A percentile compares a stretch with the other conserved stretches of the same genome.
Evolutionary conservation across 225 moss, liverwort and hornwort species (phyloP).

Genomic region (Thuidium tamariscinum): DNA sequence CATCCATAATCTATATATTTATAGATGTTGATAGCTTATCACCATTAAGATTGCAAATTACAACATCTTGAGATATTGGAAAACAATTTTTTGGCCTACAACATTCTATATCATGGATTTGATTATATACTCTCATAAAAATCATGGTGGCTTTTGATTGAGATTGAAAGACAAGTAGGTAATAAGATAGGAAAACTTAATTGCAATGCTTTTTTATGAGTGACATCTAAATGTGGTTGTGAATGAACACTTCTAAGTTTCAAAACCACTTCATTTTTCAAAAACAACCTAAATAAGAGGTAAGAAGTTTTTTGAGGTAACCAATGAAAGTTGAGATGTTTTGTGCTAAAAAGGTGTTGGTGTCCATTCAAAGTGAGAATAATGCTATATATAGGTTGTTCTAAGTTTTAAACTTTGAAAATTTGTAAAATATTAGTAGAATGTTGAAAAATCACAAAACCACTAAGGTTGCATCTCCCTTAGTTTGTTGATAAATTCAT

Average conservation of each 20-base stretch:
- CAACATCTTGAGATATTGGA: background rate
- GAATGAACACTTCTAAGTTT: background rate
- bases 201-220: too few relatives aligned
- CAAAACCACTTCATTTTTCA: background rate
- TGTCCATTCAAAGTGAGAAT: background rate
- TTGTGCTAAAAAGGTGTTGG: rapidly evolving
- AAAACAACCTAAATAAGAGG: background rate
- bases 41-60: background rate
- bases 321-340: background rate
- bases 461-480: rapidly evolving
- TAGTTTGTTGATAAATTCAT: background rate
- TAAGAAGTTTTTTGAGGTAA: too few relatives aligned
- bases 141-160: rapidly evolving
- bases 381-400: background rate
- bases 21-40: too few relatives aligned
- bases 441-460: background rate
- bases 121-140: rapidly evolving
- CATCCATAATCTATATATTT: background rate
- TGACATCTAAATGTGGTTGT: rapidly evolving
- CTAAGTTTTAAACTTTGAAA: background rate
- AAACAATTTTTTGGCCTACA: background rate
- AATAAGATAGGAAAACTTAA: background rate
- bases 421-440: background rate
- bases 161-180: rapidly evolving
- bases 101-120: background rate